Percentiles rank a stretch among this genome's conserved stretches.
phyloP scores from a whole-genome alignment of 1,139 yeast genomes.

The Protomyces inouyei region DNA sequence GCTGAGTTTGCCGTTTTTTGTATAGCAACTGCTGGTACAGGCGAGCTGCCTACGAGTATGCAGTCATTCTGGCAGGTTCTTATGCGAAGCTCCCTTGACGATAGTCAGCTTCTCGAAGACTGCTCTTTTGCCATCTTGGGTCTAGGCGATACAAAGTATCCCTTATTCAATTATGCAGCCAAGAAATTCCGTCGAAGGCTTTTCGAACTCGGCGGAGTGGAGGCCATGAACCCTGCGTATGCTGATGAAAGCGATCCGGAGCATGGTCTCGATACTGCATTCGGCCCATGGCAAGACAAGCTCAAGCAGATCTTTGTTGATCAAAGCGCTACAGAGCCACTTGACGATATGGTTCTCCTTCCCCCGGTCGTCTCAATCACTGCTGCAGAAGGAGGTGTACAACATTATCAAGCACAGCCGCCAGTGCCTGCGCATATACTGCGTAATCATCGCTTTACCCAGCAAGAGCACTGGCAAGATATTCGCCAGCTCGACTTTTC shows the following conservation, averaged over 20 bases:
- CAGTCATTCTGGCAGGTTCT: slow-evolving; percentile 66
- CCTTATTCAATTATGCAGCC: slow-evolving; percentile 72
- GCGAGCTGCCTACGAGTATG: slow-evolving; percentile 81
- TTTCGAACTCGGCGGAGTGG: slow-evolving; percentile 73
- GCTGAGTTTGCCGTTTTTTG: slow-evolving; percentile 56
- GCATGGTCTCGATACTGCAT: slow-evolving; percentile 52
- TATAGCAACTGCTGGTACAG: slow-evolving; percentile 94
- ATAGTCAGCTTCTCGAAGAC: slow-evolving; percentile 51
- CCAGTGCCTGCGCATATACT: slow-evolving; percentile 37
- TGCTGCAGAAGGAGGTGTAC: neutral
- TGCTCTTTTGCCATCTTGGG: slow-evolving; percentile 72
- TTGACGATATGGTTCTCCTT: slow-evolving; percentile 46
- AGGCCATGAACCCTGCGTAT: slow-evolving; percentile 69
- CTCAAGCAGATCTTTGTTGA: slow-evolving; percentile 33
- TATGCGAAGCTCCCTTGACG: slow-evolving; percentile 62
- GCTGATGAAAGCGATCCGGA: slow-evolving; percentile 80
- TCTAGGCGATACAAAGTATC: slow-evolving; percentile 90
- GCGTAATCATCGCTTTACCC: slow-evolving; percentile 58
- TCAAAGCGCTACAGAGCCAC: slow-evolving; percentile 35
- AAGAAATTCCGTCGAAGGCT: slow-evolving; percentile 74
- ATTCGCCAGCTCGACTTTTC: slow-evolving; percentile 47
- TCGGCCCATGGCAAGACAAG: slow-evolving; percentile 39
- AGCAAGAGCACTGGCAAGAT: slow-evolving; percentile 78
- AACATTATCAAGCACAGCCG: neutral
- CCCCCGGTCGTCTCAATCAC: slow-evolving; percentile 41